Percentiles rank a stretch among this genome's conserved stretches.
phyloP scores from a whole-genome alignment of 148 eudicot species.

The Camellia japonica region DNA sequence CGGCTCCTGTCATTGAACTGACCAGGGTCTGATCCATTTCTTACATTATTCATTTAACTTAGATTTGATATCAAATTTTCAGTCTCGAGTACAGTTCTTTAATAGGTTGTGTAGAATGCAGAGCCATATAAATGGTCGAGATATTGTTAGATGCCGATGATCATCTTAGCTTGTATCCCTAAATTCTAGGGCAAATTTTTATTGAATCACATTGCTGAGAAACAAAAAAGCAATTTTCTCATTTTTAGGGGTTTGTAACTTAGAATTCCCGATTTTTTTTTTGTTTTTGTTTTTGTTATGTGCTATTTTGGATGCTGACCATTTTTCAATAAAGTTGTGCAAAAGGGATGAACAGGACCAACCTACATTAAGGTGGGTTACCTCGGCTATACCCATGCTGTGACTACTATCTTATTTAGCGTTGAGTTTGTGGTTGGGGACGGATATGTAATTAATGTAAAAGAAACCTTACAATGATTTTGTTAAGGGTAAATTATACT shows the following conservation, averaged over 20 bases:
- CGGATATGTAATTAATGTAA: no score
- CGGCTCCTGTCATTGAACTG: background rate
- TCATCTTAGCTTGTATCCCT: background rate
- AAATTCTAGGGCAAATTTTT: background rate
- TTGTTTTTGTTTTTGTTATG: background rate
- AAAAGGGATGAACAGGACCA: no score
- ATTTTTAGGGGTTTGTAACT: background rate
- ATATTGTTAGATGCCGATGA: background rate
- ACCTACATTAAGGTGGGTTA: no score
- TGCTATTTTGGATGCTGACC: no score
- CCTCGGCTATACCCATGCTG: no score
- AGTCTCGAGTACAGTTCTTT: background rate
- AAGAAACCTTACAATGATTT: no score
- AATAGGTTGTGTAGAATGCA: background rate
- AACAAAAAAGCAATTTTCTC: conserved; percentile 1
- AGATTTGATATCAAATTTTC: background rate
- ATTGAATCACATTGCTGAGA: background rate
- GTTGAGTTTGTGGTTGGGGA: no score
- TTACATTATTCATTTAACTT: background rate
- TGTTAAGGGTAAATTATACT: no score
- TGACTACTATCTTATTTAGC: no score
- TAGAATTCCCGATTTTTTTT: background rate
- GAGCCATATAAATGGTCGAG: background rate
- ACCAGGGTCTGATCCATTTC: background rate
- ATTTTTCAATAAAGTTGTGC: background rate